phyloP scores from a whole-genome alignment of 345 rosid species.

The Turritis glabra region DNA sequence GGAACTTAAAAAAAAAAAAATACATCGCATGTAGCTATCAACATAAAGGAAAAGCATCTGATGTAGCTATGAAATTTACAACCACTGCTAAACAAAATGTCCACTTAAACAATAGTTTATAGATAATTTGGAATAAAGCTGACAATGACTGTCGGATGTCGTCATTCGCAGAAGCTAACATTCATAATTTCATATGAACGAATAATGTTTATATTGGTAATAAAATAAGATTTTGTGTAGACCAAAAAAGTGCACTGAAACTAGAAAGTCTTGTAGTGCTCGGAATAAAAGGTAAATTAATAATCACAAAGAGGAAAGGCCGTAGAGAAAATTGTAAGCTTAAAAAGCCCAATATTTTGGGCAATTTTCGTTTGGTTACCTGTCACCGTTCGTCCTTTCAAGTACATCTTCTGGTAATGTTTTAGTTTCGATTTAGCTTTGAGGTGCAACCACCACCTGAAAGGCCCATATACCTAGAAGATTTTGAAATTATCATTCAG shows the following conservation, averaged over 20 bases:
- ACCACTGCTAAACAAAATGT: constrained; percentile 29
- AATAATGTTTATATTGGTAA: not conserved
- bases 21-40: constrained; percentile 9
- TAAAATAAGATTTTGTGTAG: not conserved
- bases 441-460: not conserved
- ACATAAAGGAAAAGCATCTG: not conserved
- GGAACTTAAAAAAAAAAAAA: not conserved
- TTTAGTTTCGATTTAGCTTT: not conserved
- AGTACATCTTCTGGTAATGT: not conserved
- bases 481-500: not conserved
- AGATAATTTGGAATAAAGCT: constrained; percentile 30
- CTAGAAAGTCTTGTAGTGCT: not conserved
- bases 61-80: constrained; percentile 17
- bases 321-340: constrained; percentile 14
- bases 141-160: constrained; percentile 37
- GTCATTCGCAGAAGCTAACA: constrained; percentile 27
- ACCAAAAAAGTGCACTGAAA: not conserved
- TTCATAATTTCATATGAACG: not conserved
- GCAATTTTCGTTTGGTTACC: constrained; percentile 6
- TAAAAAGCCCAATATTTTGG: constrained; percentile 19
- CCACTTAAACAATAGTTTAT: constrained; percentile 33
- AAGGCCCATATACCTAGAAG: not conserved
- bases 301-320: constrained; percentile 2
- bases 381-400: constrained; percentile 19
- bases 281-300: not conserved